Evolutionary conservation across 306 rosid genomes (phyloP).

Genomic region (Abrus precatorius): DNA sequence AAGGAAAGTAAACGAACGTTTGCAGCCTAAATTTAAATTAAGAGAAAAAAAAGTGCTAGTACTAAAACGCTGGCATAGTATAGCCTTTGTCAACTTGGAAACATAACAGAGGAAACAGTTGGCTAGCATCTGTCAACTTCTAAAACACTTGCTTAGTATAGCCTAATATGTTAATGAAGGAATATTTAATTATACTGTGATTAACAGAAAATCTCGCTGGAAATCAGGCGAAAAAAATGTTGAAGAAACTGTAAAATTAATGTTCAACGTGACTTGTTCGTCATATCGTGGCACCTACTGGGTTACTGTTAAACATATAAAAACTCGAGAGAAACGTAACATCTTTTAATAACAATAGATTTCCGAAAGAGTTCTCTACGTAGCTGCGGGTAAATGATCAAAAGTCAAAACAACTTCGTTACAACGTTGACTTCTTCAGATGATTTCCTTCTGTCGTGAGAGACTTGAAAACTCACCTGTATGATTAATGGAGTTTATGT

Average conservation of each 20-base stretch:
- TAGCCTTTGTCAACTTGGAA: too few relatives aligned
- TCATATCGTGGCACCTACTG: not conserved
- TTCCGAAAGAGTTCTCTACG: too few relatives aligned
- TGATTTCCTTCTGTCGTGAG: not conserved
- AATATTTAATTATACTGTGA: not conserved
- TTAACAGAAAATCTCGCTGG: too few relatives aligned
- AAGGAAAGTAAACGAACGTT: not conserved
- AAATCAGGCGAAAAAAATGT: not conserved
- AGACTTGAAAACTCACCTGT: not conserved
- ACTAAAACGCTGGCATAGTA: too few relatives aligned
- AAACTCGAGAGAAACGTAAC: not conserved
- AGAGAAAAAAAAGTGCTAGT: too few relatives aligned
- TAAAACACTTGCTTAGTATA: not conserved
- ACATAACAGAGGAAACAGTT: not conserved
- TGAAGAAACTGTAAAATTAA: not conserved
- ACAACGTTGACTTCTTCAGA: not conserved
- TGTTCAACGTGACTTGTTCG: not conserved
- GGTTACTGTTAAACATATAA: not conserved
- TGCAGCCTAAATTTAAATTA: too few relatives aligned
- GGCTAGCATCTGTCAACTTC: not conserved
- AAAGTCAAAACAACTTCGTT: not conserved
- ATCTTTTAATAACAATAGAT: not conserved
- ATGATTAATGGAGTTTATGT: slow-evolving; percentile 7
- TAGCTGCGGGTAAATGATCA: not conserved
- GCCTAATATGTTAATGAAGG: not conserved